Conservation (phyloP, 2,329 filamentous ascomycete genomes). For the Diplodia seriata region DNA sequence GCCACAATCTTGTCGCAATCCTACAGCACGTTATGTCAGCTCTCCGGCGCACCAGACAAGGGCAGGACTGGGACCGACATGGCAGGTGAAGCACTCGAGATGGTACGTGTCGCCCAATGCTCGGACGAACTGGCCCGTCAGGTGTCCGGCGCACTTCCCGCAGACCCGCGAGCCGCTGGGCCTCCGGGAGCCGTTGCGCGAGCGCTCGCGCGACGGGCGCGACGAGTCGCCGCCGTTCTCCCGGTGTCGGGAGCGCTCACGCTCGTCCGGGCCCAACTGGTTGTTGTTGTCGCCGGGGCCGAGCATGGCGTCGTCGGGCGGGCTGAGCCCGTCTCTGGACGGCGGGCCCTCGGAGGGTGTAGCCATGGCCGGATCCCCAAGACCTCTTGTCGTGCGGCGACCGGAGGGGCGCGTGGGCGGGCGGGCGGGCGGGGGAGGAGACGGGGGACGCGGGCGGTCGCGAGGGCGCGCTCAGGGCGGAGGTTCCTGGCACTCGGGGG, state of each 20-base stretch:
- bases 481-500: conserved; percentile 12
- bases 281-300: conserved; percentile 26
- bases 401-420: neutral
- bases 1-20: conserved; percentile 97
- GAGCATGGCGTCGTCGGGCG: conserved; percentile 15
- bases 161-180: conserved; percentile 55
- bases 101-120: conserved; percentile 94
- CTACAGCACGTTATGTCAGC: conserved; percentile 55
- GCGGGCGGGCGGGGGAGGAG: neutral
- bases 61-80: conserved; percentile 65
- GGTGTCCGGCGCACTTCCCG: conserved; percentile 84
- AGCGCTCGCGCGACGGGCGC: conserved; percentile 42
- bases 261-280: conserved; percentile 34
- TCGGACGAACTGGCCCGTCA: conserved; percentile 95
- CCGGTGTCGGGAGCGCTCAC: conserved; percentile 34
- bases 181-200: conserved; percentile 43
- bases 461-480: neutral
- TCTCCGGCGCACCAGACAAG: conserved; percentile 4
- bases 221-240: conserved; percentile 40
- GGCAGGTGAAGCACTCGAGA: conserved; percentile 96
- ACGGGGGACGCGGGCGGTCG: conserved; percentile 6
- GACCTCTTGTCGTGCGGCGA: conserved; percentile 17
- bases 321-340: conserved; percentile 28
- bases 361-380: conserved; percentile 29
- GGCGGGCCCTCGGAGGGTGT: conserved; percentile 32